Base-by-base conservation (phyloP, 2,329 filamentous ascomycete genomes). In the Fusarium papillatum region DNA sequence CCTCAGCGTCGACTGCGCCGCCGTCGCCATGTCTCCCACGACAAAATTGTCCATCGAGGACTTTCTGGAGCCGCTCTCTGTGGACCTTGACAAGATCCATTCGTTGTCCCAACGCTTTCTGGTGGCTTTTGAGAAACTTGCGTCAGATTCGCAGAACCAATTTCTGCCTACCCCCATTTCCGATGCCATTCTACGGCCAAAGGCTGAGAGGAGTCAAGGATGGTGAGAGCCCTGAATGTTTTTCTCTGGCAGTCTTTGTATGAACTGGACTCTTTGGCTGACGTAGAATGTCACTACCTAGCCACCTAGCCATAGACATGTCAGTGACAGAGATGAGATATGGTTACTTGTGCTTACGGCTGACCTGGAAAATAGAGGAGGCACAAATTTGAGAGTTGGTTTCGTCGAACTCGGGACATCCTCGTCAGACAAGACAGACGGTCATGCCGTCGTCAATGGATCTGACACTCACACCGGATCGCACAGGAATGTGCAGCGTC, bases 331-430 rank as follows among this genome's bases (percentile, higher is more conserved):
- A 43, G n/a, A 24, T 41, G 31, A 41, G 29, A 61, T 36, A 4
- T 13, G 31, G 39, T 41, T 63, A 14, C 36, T 39, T 39, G 16
- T 46, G 6, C 46, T 31, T 63, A 71, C 50, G 59, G 50, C 72
- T 75, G 62, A 68, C 50, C 78, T 75, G 38, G 77, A 78, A 92
- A 92, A 91, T 74, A 93, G 93, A 72, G 93, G 93, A 7, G 93
- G 93, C 10, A 93, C 92, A 10, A 94, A 94, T 77, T 85, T 94
- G 53, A 87, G 93, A 80, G 92, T 93, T 34, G 92, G 91, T 36
- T 93, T 94, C 75, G 87, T 94, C 65, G 91, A 94, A 78, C 83
- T 94, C 31, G 80, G 88, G 24, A 86, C 61, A 50, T 73, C 64
- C 46, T 55, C 50, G 17, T 43, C 66, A 43, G n/a, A 26, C 57